These are phyloP conservation scores for Leccinellum albellum DNA, from an alignment of 768 basidiomycete genomes.

Conservation along the genomic window DNA sequence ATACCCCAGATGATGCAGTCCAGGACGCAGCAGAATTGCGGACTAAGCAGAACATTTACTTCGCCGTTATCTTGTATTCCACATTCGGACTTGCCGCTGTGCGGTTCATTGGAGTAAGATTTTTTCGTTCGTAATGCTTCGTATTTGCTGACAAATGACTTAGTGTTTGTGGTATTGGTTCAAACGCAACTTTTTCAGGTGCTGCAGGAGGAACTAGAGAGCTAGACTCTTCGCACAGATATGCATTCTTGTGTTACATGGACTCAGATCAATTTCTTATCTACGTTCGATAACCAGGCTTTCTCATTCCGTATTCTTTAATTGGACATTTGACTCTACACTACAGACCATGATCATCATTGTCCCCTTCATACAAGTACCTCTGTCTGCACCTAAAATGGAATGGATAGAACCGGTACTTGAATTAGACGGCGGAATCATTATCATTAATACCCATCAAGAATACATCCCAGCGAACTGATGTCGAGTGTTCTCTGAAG, in stretches of 20 bases:
- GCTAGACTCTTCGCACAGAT: constrained; percentile 2
- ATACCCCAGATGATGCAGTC: constrained; percentile 33
- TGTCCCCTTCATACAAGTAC: constrained; percentile 12
- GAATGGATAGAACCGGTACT: constrained; percentile 27
- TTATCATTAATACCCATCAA: constrained; percentile 21
- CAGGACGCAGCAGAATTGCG: constrained; percentile 41
- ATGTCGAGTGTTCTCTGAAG: constrained; percentile 26
- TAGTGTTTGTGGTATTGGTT: constrained; percentile 83
- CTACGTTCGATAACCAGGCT: constrained; percentile 30
- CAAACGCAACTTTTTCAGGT: constrained; percentile 78
- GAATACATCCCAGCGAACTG: constrained; percentile 60
- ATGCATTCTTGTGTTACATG: constrained; percentile 20
- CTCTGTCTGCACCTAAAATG: constrained; percentile 19
- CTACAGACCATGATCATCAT: constrained; percentile 17
- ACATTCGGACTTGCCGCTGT: constrained; percentile 71
- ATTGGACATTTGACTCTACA: constrained; percentile 25
- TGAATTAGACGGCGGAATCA: constrained; percentile 10
- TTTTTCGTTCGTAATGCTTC: not conserved
- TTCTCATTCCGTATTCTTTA: constrained; percentile 11
- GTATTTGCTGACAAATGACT: not conserved
- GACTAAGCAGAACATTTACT: constrained; percentile 60
- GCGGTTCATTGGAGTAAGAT: constrained; percentile 72
- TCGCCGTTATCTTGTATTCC: constrained; percentile 74
- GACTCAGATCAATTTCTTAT: constrained; percentile 28
- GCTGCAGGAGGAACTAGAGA: constrained; percentile 67